These are phyloP conservation scores for Globisporangium camurandrum DNA, from an alignment of 352 stramenopile genomes.

Conservation along the genomic window DNA sequence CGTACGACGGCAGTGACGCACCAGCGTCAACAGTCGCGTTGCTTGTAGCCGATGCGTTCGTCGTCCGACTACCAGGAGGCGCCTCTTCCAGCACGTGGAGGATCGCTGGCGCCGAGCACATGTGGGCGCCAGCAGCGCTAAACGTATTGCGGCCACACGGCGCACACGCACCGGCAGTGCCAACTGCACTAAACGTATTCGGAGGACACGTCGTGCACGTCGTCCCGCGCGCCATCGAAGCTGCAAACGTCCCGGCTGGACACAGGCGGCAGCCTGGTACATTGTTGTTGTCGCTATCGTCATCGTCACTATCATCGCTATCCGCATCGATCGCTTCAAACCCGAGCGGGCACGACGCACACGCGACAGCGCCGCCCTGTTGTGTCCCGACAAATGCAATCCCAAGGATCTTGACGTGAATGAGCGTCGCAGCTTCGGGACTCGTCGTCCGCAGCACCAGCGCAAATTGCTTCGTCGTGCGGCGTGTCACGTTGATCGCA, in stretches of 20 bases:
- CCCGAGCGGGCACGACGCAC: slow-evolving; percentile 39
- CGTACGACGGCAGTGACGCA: slow-evolving; percentile 48
- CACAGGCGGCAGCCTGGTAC: slow-evolving; percentile 49
- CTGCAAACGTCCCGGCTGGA: slow-evolving; percentile 40
- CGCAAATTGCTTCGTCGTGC: slow-evolving; percentile 38
- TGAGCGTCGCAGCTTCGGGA: slow-evolving; percentile 27
- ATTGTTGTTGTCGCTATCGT: slow-evolving; percentile 12
- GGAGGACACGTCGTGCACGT: slow-evolving; percentile 42
- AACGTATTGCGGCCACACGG: slow-evolving; percentile 62
- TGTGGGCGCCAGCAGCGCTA: slow-evolving; percentile 27
- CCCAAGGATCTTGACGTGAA: slow-evolving; percentile 42
- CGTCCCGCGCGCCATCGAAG: slow-evolving; percentile 18
- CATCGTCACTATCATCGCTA: slow-evolving; percentile 8
- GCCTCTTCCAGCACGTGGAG: slow-evolving; percentile 31
- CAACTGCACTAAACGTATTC: slow-evolving; percentile 52
- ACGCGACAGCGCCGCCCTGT: slow-evolving; percentile 43
- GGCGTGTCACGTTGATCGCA: slow-evolving; percentile 38
- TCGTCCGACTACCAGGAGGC: slow-evolving; percentile 9
- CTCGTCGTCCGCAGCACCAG: slow-evolving; percentile 52
- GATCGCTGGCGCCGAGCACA: slow-evolving; percentile 37
- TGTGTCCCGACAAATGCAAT: slow-evolving; percentile 45
- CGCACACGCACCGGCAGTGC: slow-evolving; percentile 36
- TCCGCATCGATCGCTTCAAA: slow-evolving; percentile 28
- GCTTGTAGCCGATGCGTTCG: slow-evolving; percentile 11
- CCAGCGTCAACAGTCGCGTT: no score